Base-by-base conservation (phyloP, 352 stramenopile species). In the Globisporangium parvum region DNA sequence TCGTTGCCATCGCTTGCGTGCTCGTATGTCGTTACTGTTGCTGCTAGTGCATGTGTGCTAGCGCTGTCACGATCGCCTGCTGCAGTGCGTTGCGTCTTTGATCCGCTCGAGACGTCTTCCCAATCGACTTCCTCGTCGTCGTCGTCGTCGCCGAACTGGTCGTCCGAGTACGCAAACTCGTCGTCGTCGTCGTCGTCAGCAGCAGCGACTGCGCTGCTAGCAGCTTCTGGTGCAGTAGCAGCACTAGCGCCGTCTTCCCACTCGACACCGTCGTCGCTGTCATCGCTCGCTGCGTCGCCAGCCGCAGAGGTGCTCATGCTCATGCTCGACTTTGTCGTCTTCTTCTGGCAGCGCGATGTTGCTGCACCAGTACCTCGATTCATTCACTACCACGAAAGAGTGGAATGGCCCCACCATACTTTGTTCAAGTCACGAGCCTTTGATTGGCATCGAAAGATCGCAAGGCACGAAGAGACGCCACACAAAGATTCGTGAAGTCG, bases 51-150 rank as follows among this genome's bases (percentile, higher is more conserved):
- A 12, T 21, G 23, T 48, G 17, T 24, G 42, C 3, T 48, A 10
- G 5, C 4, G 21, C 42, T 28, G 1, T 23, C 10, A 39, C 17
- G 10, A 40, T 23, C 2, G 1, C 20, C 21, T 47, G 31, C 23
- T 28, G 45, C 18, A 2, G 17, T 10, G 39, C 4, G 39, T 6
- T 45, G 39, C 39, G 39, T 45, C 39, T 18, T 15, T 35, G 15
- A 3, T 8, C 23, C 23, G 10, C 24, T 48, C 11, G 31, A 47
- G 44, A 84, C 78, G 41, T 81, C 74, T 48, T 93, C 77, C 79
- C 80, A 88, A 52, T 85, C 76, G 31, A 88, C 64, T 8, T 77
- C 73, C 1, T 74, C 71, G 14, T 78, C 31, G 6, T 77, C 73
- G 2, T 75, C 71, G n/a, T 78, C 70, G 5, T 87, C 73, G 3